A percentile compares a stretch with the other conserved stretches of the same genome.
Evolutionary conservation across 345 rosid species (phyloP).

Genomic region (Mercurialis annua): DNA sequence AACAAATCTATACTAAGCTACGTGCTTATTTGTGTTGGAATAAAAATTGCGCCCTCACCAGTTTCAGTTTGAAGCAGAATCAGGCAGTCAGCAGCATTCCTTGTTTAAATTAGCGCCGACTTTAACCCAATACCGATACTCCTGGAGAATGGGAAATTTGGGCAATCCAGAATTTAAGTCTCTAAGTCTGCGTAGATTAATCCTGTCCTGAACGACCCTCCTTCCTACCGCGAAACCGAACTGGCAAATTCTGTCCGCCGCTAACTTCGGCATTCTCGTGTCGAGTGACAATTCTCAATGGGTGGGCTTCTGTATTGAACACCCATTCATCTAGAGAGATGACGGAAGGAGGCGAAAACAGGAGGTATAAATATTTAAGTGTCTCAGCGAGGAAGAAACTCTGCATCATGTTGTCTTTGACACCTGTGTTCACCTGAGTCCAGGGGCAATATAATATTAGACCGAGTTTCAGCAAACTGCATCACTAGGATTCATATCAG

Average conservation of each 20-base stretch:
- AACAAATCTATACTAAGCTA: too few species aligned
- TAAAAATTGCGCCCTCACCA: too few species aligned
- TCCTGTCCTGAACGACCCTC: slow-evolving; percentile 2
- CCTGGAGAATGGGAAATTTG: not conserved
- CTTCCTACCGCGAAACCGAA: slow-evolving; percentile 8
- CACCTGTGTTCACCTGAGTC: slow-evolving; percentile 22
- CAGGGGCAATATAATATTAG: not conserved
- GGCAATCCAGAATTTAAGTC: not conserved
- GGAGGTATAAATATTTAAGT: slow-evolving; percentile 27
- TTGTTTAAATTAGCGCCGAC: too few species aligned
- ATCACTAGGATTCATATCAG: not conserved
- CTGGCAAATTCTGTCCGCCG: not conserved
- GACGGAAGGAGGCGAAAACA: slow-evolving; percentile 27
- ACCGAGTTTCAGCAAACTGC: not conserved
- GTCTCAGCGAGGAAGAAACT: slow-evolving; percentile 32
- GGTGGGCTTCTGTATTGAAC: slow-evolving; percentile 29
- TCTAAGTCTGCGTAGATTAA: not conserved
- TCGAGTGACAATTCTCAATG: slow-evolving; percentile 19
- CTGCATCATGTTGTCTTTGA: slow-evolving; percentile 32
- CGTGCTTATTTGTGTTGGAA: too few species aligned
- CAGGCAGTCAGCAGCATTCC: too few species aligned
- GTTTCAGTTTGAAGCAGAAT: too few species aligned
- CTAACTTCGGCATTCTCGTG: not conserved
- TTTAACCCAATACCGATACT: too few species aligned
- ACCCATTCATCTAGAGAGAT: slow-evolving; percentile 30